Evolutionary conservation across 495 filamentous ascomycete species (phyloP).

Genomic region (Aspergillus heteromorphus): DNA sequence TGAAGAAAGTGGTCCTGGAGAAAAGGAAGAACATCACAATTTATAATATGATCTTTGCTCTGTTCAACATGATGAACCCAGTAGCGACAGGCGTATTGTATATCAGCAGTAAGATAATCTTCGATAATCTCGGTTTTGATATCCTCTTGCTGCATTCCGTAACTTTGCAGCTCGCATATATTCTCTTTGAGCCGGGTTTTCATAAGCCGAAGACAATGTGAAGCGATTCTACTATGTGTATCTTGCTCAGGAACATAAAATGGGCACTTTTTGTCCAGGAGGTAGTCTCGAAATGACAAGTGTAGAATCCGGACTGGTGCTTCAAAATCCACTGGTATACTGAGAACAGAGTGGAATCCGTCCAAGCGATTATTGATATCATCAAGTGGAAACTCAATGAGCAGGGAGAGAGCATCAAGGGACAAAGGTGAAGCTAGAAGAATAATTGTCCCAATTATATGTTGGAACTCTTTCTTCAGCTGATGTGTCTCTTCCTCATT

Average conservation of each 20-base stretch:
- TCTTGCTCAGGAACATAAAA: constrained; percentile 28
- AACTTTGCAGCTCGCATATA: constrained; percentile 31
- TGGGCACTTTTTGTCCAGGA: constrained; percentile 13
- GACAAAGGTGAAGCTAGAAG: constrained; percentile 17
- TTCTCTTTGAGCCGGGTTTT: constrained; percentile 24
- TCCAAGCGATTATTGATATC: constrained; percentile 5
- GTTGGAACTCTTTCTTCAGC: constrained; percentile 10
- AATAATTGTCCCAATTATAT: constrained; percentile 19
- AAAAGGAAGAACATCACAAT: constrained; percentile 30
- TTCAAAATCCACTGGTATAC: constrained; percentile 19
- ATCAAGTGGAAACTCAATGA: background rate
- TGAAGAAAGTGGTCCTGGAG: constrained; percentile 41
- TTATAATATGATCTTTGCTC: constrained; percentile 16
- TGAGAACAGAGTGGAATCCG: constrained; percentile 20
- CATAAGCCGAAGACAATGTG: constrained; percentile 27
- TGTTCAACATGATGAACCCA: constrained; percentile 38
- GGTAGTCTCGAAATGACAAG: constrained; percentile 27
- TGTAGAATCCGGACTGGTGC: constrained; percentile 12
- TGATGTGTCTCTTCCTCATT: background rate
- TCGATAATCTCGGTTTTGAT: constrained; percentile 17
- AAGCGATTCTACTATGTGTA: background rate
- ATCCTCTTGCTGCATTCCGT: constrained; percentile 16
- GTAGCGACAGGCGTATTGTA: constrained; percentile 41
- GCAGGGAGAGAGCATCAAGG: constrained; percentile 15
- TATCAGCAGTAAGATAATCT: constrained; percentile 20